Evolutionary conservation across 768 basidiomycete genomes (phyloP).

Genomic region (Antrodiella citrinella): DNA sequence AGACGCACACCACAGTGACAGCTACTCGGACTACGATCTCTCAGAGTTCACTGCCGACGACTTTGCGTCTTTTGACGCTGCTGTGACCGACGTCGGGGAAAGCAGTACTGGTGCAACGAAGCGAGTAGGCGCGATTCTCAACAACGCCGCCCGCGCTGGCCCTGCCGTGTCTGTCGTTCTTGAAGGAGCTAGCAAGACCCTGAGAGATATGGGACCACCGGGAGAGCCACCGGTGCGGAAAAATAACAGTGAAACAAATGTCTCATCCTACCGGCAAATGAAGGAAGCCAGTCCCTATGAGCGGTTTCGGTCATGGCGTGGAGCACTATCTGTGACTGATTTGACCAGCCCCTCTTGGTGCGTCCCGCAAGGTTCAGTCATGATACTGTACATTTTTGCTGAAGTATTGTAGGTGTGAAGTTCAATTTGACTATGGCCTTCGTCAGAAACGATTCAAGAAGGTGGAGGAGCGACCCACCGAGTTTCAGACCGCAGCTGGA

Average conservation of each 20-base stretch:
- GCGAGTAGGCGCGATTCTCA: neutral
- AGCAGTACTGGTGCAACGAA: neutral
- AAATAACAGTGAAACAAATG: neutral
- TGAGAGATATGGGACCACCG: neutral
- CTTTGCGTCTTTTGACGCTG: slow-evolving; percentile 40
- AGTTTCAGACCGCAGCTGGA: slow-evolving; percentile 50
- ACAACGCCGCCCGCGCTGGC: neutral
- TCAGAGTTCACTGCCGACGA: slow-evolving; percentile 54
- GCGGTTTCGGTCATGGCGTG: slow-evolving; percentile 35
- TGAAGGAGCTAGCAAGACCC: neutral
- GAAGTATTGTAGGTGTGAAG: slow-evolving; percentile 54
- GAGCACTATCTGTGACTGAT: slow-evolving; percentile 52
- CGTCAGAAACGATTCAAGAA: slow-evolving; percentile 46
- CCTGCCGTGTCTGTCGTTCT: neutral
- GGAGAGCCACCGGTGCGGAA: neutral
- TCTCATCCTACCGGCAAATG: neutral
- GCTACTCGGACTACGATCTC: slow-evolving; percentile 43
- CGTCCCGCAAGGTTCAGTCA: slow-evolving; percentile 13
- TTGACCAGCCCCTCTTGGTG: slow-evolving; percentile 56
- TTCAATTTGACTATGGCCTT: slow-evolving; percentile 71
- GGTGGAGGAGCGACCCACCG: slow-evolving; percentile 40
- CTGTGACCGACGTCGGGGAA: slow-evolving; percentile 13
- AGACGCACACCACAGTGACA: slow-evolving; percentile 19
- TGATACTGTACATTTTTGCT: neutral
- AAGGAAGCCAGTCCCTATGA: slow-evolving; percentile 28